These are phyloP conservation scores for Nakazawaea wickerhamii DNA, from an alignment of 805 yeast species.

Conservation along the genomic window DNA sequence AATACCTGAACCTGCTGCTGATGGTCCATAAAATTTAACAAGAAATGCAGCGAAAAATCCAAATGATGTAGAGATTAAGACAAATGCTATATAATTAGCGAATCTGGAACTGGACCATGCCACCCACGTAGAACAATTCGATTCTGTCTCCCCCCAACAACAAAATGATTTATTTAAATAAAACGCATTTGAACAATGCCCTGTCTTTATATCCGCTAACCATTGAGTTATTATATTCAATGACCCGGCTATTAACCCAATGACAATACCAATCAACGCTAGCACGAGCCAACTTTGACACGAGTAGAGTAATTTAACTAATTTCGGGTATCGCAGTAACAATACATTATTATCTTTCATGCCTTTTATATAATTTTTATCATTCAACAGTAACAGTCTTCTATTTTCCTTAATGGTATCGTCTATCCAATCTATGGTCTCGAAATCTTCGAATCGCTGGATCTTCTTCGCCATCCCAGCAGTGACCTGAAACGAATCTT, in stretches of 20 bases:
- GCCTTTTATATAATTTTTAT: neutral
- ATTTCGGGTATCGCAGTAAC: conserved; percentile 16
- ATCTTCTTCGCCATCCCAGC: conserved; percentile 20
- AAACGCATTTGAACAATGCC: conserved; percentile 68
- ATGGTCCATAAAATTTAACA: conserved; percentile 71
- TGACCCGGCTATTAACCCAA: conserved; percentile 81
- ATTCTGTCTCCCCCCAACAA: conserved; percentile 60
- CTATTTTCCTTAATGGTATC: conserved; percentile 49
- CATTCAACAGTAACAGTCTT: conserved; percentile 19
- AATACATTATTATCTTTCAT: conserved; percentile 13
- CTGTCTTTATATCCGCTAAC: conserved; percentile 72
- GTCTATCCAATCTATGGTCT: conserved; percentile 67
- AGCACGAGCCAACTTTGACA: conserved; percentile 68
- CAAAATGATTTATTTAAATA: conserved; percentile 74
- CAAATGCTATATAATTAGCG: conserved; percentile 52
- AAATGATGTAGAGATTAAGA: conserved; percentile 53
- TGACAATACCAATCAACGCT: conserved; percentile 65
- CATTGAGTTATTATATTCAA: conserved; percentile 82
- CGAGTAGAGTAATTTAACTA: conserved; percentile 27
- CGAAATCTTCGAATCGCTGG: conserved; percentile 52
- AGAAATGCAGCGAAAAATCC: conserved; percentile 61
- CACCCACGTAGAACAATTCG: conserved; percentile 62
- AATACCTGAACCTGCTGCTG: conserved; percentile 96
- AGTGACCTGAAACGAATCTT: conserved; percentile 4
- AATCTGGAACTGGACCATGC: conserved; percentile 47